Conservation (phyloP, 805 yeast species). For the Saccharomyces paradoxus region DNA sequence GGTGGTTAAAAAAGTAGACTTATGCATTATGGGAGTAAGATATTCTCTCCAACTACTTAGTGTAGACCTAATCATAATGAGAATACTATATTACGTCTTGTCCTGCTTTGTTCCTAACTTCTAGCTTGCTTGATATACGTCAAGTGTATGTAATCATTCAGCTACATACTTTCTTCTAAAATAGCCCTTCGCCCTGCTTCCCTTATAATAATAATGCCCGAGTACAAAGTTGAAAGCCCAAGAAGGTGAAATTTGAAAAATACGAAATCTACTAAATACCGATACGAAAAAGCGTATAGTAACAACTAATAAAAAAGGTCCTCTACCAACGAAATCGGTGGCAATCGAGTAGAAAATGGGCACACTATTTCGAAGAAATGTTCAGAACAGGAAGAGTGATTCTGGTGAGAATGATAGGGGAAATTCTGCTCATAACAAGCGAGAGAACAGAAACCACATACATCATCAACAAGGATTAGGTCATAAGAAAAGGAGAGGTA, state of each 20-base stretch:
- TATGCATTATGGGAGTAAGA: slow-evolving; percentile 80
- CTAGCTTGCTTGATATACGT: not conserved
- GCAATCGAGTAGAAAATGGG: not conserved
- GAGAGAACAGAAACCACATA: not conserved
- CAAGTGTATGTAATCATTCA: not conserved
- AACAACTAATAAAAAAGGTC: not conserved
- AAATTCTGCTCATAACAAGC: not conserved
- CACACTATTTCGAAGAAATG: not conserved
- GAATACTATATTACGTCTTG: not conserved
- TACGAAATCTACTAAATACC: not conserved
- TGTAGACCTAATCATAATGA: slow-evolving; percentile 60
- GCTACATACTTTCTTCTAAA: not conserved
- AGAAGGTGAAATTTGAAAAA: not conserved
- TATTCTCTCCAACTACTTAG: slow-evolving; percentile 83
- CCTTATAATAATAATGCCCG: not conserved
- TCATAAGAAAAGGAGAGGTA: slow-evolving; percentile 4
- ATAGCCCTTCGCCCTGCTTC: not conserved
- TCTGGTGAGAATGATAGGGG: not conserved
- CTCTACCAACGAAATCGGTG: not conserved
- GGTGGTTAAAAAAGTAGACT: slow-evolving; percentile 74
- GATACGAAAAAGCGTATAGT: not conserved
- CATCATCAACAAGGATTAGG: not conserved
- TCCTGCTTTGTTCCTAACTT: not conserved
- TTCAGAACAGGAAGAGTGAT: not conserved
- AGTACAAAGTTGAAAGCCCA: not conserved